Evolutionary conservation across 805 yeast species (phyloP).

Genomic region (Schwanniomyces vanrijiae): DNA sequence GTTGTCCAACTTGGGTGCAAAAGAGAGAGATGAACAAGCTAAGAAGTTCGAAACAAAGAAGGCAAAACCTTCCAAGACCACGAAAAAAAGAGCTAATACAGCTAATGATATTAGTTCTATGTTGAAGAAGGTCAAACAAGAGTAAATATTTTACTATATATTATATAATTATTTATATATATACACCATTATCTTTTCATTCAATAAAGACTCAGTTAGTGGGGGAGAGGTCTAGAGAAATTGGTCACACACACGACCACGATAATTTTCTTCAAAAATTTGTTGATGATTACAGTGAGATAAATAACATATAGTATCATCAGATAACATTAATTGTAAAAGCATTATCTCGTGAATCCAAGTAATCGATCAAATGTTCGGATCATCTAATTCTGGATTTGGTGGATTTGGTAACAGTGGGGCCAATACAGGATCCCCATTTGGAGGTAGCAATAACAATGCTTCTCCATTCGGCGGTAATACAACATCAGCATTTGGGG

Average conservation of each 20-base stretch:
- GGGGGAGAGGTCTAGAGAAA: no score
- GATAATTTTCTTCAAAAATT: background rate
- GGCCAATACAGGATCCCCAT: constrained; percentile 31
- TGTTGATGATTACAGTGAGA: background rate
- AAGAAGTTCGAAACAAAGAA: constrained; percentile 61
- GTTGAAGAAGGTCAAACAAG: constrained; percentile 9
- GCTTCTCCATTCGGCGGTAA: constrained; percentile 24
- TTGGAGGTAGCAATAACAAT: constrained; percentile 27
- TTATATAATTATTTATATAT: background rate
- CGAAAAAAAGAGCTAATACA: constrained; percentile 4
- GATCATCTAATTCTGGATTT: constrained; percentile 49
- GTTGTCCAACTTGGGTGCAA: constrained; percentile 60
- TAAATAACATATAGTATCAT: background rate
- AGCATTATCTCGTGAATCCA: background rate
- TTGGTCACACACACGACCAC: constrained; percentile 4
- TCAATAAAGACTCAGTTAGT: no score
- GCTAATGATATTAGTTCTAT: constrained; percentile 4
- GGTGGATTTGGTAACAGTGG: constrained; percentile 44
- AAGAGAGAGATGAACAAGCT: constrained; percentile 68
- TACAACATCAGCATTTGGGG: constrained; percentile 30
- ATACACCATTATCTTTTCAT: background rate
- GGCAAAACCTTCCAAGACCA: constrained; percentile 24
- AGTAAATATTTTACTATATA: background rate
- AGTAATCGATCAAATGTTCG: constrained; percentile 39
- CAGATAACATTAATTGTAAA: background rate